Evolutionary conservation across 345 rosid genomes (phyloP), one percentile per base, ranked within the genome.

Genomic region (Erucastrum elatum): DNA sequence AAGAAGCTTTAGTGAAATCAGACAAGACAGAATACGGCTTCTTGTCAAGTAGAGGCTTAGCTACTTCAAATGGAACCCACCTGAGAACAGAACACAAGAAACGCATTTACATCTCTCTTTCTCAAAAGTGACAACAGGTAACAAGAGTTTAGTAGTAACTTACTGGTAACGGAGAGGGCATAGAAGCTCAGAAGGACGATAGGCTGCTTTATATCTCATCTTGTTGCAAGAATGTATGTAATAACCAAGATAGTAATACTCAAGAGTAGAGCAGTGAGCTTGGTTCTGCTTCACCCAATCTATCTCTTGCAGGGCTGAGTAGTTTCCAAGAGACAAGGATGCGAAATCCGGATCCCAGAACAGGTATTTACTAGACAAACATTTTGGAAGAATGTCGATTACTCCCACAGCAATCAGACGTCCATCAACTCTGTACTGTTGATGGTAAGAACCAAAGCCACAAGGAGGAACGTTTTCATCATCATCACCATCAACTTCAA

Each of bases 261-360:
- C 87, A 83, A 94, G 98, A 72, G 87, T 82, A 16, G 92, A 82
- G 84, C 97, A 87, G 75, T 68, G 85, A 44, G 82, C 83, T 84
- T 88, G 89, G 84, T 85, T 94, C 81, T 86, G 87, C 72, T 86
- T 89, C 44, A 94, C 91, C 93, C 97, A 94, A 75, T 68, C 74
- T 55, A 94, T 90, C 81, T 94, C 98, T 80, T 87, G 96, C 83
- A 92, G 71, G 11, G 98, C 98, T 46, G 97, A 87, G 86, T 91
- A 94, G 79, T 92, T 94, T 44, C 98, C 98, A 34, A 88, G 80
- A 3, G 98, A 92, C 55, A 94, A 71, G 72, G 83, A 90, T 55
- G 98, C 94, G 68, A 81, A 84, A 80, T 92, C 98, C 13, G 98
- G 98, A 81, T 94, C 98, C 98, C 98, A 94, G 79, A 94, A 92